These are phyloP conservation scores for Penicillium sp. DNA, from an alignment of 2,329 filamentous ascomycete genomes.

Conservation along the genomic window DNA sequence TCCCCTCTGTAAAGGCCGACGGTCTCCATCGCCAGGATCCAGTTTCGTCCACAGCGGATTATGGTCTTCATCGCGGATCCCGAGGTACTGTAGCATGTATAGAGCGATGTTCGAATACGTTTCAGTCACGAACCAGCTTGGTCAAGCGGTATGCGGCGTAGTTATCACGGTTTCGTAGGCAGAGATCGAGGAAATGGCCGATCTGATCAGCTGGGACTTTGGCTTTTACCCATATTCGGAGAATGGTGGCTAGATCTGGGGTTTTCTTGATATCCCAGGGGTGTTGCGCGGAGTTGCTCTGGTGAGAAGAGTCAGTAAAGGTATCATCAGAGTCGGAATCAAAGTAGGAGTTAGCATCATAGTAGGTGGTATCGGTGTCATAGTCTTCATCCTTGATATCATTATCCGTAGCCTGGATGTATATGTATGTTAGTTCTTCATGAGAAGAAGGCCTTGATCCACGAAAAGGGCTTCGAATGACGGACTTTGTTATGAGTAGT, in stretches of 20 bases:
- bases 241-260: neutral
- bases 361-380: no score
- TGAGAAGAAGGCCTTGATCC: no score
- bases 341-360: no score
- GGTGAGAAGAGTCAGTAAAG: no score
- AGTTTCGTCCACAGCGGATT: no score
- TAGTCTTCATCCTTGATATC: neutral
- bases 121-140: neutral
- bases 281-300: no score
- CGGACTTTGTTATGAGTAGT: no score
- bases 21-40: no score
- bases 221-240: neutral
- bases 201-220: constrained; percentile 5
- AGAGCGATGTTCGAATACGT: constrained; percentile 2
- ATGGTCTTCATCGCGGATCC: neutral
- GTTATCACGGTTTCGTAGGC: neutral
- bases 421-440: no score
- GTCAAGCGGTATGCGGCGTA: constrained; percentile 3
- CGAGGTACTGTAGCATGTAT: constrained; percentile 12
- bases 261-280: neutral
- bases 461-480: no score
- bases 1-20: no score
- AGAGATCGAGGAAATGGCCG: constrained; percentile 4
- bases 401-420: neutral
- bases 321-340: no score